Percentiles rank a stretch among this genome's conserved stretches.
phyloP scores from a whole-genome alignment of 345 rosid genomes.

The Raphanus sativus region DNA sequence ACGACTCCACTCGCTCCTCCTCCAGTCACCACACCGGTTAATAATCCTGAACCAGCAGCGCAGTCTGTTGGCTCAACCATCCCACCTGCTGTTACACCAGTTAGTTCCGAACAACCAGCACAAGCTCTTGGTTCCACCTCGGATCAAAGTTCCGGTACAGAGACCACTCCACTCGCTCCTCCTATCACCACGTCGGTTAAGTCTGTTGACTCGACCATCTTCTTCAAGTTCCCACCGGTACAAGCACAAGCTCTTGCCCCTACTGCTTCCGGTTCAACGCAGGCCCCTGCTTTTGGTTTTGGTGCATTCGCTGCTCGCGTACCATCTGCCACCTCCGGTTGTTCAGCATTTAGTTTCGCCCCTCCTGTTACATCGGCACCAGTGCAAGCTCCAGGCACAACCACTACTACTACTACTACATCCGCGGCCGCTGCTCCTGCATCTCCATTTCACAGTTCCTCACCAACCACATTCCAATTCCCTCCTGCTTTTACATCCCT shows the following conservation, averaged over 20 bases:
- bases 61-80: not conserved
- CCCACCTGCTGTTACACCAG: not conserved
- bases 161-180: not conserved
- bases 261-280: not conserved
- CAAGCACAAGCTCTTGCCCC: not conserved
- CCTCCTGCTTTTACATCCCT: not conserved
- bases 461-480: not conserved
- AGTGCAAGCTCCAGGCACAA: not conserved
- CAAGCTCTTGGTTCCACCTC: not conserved
- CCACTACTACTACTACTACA: too few relatives aligned
- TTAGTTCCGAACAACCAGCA: not conserved
- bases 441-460: not conserved
- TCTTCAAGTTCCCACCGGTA: not conserved
- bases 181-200: not conserved
- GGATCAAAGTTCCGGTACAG: not conserved
- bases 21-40: not conserved
- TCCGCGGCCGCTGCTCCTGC: not conserved
- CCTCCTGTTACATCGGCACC: not conserved
- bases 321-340: not conserved
- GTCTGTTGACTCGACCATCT: not conserved
- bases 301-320: not conserved
- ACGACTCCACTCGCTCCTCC: not conserved
- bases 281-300: not conserved
- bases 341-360: not conserved
- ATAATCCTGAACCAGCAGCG: not conserved